Base-by-base conservation (phyloP, 805 yeast genomes). In the Naumovozyma castellii region DNA sequence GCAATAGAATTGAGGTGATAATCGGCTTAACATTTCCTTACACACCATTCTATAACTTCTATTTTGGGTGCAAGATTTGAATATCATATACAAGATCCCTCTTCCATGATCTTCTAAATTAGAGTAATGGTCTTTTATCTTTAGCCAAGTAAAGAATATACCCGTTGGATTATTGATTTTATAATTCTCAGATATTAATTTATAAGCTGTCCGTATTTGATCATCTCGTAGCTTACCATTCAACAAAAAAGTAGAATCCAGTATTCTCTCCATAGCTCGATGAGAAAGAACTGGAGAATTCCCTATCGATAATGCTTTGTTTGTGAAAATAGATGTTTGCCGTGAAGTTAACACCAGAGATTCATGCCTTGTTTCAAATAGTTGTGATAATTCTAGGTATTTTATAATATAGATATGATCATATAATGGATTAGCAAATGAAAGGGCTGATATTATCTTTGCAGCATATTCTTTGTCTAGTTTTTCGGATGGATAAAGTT, bases 91-190 rank as follows among this genome's bases (percentile, higher is more conserved):
- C 5, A 57, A 17, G 3, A 56, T 53, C 35, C 54, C 43, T 3
- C 59, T 46, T 38, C 56, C 61, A 39, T 55, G 58, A 3, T 43
- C 39, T 3, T 38, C 18, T 4, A 55, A 6, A 2, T 50, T 41
- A 2, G 35, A 22, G 35, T 49, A 50, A 20, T 38, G 31, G 31
- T 47, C 36, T 32, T 49, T 44, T 4, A 55, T 50, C 30, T 39
- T 40, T 2, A 39, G 25, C 62, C 62, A 57, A 3, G 49, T 44
- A n/a, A 35, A 31, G 18, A 38, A 44, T 1, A 55, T 49, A 5
- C 61, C 60, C 3, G 59, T 50, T 3, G 51, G 47, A 41, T 57
- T 57, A 34, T 43, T 44, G 0, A 35, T 38, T 31, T 39, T 37
- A 38, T 37, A 54, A 38, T 56, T 58, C 12, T 36, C 40, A 16